Evolutionary conservation across 2,329 filamentous ascomycete genomes (phyloP).

Genomic region (Ascochyta rabiei): DNA sequence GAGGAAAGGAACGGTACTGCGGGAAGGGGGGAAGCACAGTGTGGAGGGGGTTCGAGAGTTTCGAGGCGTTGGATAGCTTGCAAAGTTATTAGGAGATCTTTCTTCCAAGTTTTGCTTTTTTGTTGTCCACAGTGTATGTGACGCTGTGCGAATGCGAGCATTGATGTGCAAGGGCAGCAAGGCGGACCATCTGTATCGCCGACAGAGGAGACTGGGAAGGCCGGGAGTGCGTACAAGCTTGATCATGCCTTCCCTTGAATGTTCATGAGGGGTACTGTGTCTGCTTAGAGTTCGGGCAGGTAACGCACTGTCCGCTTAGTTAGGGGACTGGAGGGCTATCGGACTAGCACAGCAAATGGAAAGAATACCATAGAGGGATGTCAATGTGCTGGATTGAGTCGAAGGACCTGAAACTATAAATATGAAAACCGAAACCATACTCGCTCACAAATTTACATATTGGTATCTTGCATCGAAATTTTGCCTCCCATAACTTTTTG

Average conservation of each 20-base stretch:
- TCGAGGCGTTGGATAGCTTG: slow-evolving; percentile 20
- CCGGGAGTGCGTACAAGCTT: no score
- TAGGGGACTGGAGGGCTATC: neutral
- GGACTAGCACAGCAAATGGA: neutral
- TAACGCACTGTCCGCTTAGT: neutral
- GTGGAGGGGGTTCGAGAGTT: slow-evolving; percentile 14
- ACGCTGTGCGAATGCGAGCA: neutral
- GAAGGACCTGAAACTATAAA: neutral
- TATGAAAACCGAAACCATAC: neutral
- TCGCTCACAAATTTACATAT: neutral
- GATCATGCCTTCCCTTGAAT: no score
- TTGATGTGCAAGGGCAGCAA: no score
- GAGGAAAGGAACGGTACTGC: neutral
- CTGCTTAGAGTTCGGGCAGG: neutral
- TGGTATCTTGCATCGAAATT: neutral
- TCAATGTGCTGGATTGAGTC: neutral
- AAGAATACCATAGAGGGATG: neutral
- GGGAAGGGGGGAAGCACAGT: no score
- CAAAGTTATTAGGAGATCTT: slow-evolving; percentile 15
- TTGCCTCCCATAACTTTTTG: neutral
- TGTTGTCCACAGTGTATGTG: neutral
- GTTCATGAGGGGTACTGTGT: slow-evolving; percentile 17
- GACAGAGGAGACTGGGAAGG: no score
- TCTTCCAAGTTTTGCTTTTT: slow-evolving; percentile 11
- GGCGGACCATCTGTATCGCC: no score